Conservation (phyloP, 2,329 filamentous ascomycete species). For the Colletotrichum tabaci region DNA sequence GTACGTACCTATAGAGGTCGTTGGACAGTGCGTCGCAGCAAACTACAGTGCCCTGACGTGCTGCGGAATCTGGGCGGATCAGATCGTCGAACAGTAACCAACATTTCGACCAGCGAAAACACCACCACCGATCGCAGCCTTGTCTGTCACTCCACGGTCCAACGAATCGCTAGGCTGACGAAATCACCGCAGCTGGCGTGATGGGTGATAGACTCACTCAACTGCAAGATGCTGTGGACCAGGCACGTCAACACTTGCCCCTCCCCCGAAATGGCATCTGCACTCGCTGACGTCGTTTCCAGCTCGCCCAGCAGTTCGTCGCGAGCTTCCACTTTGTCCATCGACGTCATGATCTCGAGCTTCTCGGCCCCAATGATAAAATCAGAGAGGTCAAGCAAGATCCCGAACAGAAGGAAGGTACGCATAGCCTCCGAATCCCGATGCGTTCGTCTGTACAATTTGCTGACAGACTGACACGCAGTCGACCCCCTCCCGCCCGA, state of each 20-base stretch:
- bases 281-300: conserved; percentile 23
- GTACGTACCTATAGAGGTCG: neutral
- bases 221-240: conserved; percentile 87
- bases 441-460: neutral
- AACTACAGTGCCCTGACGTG: neutral
- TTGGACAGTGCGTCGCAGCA: conserved; percentile 13
- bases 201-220: conserved; percentile 87
- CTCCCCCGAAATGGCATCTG: neutral
- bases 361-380: conserved; percentile 70
- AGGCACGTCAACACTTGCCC: conserved; percentile 64
- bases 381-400: conserved; percentile 72
- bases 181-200: conserved; percentile 36
- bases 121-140: conserved; percentile 4
- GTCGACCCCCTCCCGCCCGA: conserved; percentile 75
- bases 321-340: conserved; percentile 77
- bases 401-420: conserved; percentile 66
- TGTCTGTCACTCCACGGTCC: conserved; percentile 5
- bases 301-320: conserved; percentile 80
- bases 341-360: conserved; percentile 77
- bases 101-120: conserved; percentile 13
- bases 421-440: conserved; percentile 8
- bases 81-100: neutral
- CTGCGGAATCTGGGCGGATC: neutral
- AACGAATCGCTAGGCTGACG: neutral
- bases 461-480: conserved; percentile 47